Conservation (phyloP, 257 asterid species). For the Fraxinus cuspidata region DNA sequence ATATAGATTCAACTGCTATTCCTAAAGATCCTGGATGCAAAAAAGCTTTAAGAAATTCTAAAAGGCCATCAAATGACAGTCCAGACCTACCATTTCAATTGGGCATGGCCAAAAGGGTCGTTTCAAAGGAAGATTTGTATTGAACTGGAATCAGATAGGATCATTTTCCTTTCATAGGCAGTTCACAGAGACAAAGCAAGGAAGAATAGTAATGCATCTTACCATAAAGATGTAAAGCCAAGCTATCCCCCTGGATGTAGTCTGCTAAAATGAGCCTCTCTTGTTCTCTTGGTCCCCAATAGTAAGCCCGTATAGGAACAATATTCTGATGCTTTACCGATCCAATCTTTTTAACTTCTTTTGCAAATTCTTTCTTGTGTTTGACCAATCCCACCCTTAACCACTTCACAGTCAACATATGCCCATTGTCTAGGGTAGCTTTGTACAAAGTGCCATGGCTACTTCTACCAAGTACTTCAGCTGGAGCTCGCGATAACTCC, state of each 20-base stretch:
- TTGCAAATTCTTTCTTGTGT: slow-evolving; percentile 82
- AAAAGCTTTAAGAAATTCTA: neutral
- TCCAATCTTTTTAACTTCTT: slow-evolving; percentile 85
- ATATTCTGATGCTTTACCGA: slow-evolving; percentile 60
- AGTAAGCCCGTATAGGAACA: slow-evolving; percentile 76
- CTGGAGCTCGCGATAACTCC: slow-evolving; percentile 93
- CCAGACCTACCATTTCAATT: neutral
- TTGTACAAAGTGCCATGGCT: slow-evolving; percentile 91
- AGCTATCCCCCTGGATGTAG: slow-evolving; percentile 81
- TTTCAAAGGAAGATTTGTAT: neutral
- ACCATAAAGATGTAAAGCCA: slow-evolving; percentile 92
- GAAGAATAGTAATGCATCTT: slow-evolving; percentile 29
- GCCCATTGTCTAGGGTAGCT: slow-evolving; percentile 79
- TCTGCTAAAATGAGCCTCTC: slow-evolving; percentile 87
- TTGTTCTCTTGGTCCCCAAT: slow-evolving; percentile 94
- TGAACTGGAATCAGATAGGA: neutral
- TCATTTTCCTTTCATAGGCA: neutral
- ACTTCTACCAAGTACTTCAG: slow-evolving; percentile 95
- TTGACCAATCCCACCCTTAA: slow-evolving; percentile 88
- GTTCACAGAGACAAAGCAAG: neutral
- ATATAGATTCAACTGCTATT: neutral
- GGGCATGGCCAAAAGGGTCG: too few relatives aligned
- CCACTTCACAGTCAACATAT: slow-evolving; percentile 91
- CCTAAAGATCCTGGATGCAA: neutral
- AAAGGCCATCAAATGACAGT: neutral